Evolutionary conservation across 495 filamentous ascomycete species (phyloP).

Genomic region (Niebla homalea): DNA sequence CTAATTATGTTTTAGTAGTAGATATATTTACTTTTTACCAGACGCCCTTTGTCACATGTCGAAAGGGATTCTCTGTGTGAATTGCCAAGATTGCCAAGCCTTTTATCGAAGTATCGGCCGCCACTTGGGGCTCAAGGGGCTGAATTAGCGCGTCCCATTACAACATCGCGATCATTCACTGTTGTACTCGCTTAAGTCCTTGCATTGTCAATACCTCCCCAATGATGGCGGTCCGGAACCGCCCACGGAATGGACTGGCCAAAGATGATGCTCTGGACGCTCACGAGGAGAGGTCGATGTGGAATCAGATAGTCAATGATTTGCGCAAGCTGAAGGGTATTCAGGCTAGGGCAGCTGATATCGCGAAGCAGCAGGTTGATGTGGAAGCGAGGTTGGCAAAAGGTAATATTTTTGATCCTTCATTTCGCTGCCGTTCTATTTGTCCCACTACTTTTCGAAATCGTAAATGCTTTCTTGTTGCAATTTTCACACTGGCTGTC

Average conservation of each 20-base stretch:
- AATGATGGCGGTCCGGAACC: conserved; percentile 29
- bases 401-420: background rate
- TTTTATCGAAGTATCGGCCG: too few relatives aligned
- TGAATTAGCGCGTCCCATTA: too few relatives aligned
- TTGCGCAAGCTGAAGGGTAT: conserved; percentile 25
- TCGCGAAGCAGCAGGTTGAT: conserved; percentile 40
- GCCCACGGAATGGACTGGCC: conserved; percentile 24
- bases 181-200: too few relatives aligned
- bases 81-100: too few relatives aligned
- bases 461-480: conserved; percentile 30
- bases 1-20: too few relatives aligned
- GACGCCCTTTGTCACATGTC: too few relatives aligned
- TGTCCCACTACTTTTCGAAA: background rate
- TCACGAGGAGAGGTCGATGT: conserved; percentile 51
- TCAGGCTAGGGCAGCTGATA: conserved; percentile 24
- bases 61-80: too few relatives aligned
- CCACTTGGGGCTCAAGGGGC: too few relatives aligned
- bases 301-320: conserved; percentile 48
- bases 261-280: conserved; percentile 33
- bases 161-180: too few relatives aligned
- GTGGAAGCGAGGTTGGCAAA: conserved; percentile 27
- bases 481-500: background rate
- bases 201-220: too few relatives aligned
- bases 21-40: too few relatives aligned
- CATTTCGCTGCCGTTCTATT: background rate